phyloP scores from a whole-genome alignment of 805 yeast genomes.

The Candida silvicultrix region DNA sequence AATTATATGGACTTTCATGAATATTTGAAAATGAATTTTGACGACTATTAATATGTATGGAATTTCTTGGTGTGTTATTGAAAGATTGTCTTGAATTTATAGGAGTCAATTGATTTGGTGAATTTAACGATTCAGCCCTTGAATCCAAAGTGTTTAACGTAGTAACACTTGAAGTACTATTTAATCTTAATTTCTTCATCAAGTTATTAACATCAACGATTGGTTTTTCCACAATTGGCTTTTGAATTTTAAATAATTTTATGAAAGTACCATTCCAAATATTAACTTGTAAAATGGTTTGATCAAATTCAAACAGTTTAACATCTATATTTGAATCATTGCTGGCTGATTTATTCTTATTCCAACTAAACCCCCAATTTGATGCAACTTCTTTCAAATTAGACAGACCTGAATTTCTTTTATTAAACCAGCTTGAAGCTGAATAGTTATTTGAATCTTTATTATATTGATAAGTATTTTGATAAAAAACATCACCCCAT shows the following conservation, averaged over 20 bases:
- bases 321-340: constrained; percentile 5
- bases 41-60: constrained; percentile 13
- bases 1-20: neutral
- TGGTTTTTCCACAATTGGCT: constrained; percentile 33
- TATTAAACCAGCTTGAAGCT: constrained; percentile 15
- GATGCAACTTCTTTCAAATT: constrained; percentile 27
- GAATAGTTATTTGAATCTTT: neutral
- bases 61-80: constrained; percentile 19
- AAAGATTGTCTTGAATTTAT: constrained; percentile 22
- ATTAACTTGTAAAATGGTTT: constrained; percentile 31
- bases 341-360: neutral
- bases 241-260: constrained; percentile 42
- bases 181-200: constrained; percentile 30
- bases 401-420: constrained; percentile 17
- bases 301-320: constrained; percentile 16
- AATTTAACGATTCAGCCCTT: constrained; percentile 11
- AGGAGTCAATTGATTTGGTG: constrained; percentile 22
- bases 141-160: constrained; percentile 10
- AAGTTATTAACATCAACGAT: constrained; percentile 34
- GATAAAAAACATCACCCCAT: constrained; percentile 50
- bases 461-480: constrained; percentile 10
- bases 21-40: constrained; percentile 7
- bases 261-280: constrained; percentile 49
- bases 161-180: constrained; percentile 19
- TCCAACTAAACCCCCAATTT: constrained; percentile 30